Conservation (phyloP, 2,329 filamentous ascomycete genomes). For the Aspergillus sp. region DNA sequence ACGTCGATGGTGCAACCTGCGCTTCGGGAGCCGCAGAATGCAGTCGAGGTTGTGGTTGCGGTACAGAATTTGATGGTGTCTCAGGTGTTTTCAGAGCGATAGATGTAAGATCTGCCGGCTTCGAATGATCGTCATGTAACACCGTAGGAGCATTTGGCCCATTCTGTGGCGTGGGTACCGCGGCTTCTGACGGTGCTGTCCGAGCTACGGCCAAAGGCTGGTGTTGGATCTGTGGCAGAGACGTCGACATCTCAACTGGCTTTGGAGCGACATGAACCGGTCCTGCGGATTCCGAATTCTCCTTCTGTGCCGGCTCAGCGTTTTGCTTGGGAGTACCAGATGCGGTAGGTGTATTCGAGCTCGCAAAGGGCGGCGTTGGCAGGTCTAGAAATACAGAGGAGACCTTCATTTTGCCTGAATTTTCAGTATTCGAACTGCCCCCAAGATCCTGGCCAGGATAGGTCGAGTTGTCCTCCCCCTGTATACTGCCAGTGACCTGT, state of each 20-base stretch:
- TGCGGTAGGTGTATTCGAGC: slow-evolving; percentile 8
- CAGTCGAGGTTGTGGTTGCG: slow-evolving; percentile 1
- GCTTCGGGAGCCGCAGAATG: neutral
- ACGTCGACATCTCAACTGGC: too few species aligned
- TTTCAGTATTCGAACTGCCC: slow-evolving; percentile 2
- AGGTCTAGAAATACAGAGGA: slow-evolving; percentile 19
- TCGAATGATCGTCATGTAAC: slow-evolving; percentile 2
- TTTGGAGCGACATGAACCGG: slow-evolving; percentile 9
- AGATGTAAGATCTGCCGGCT: slow-evolving; percentile 4
- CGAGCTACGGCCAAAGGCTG: too few species aligned
- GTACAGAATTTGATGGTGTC: slow-evolving; percentile 1
- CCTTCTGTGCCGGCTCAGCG: slow-evolving; percentile 3
- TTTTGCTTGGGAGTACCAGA: slow-evolving; percentile 5
- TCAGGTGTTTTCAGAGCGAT: slow-evolving; percentile 9
- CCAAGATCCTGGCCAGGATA: slow-evolving; percentile 3
- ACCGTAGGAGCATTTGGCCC: too few species aligned
- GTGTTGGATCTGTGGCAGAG: too few species aligned
- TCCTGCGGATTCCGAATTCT: slow-evolving; percentile 1
- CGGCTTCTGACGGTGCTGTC: too few species aligned
- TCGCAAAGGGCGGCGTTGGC: slow-evolving; percentile 14
- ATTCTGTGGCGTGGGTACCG: too few species aligned
- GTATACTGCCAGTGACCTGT: slow-evolving; percentile 13
- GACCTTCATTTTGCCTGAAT: slow-evolving; percentile 11
- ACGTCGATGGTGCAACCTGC: neutral
- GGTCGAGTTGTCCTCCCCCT: slow-evolving; percentile 6